These are phyloP conservation scores for Leishmania arabica DNA, from an alignment of 208 protist genomes.

Conservation along the genomic window DNA sequence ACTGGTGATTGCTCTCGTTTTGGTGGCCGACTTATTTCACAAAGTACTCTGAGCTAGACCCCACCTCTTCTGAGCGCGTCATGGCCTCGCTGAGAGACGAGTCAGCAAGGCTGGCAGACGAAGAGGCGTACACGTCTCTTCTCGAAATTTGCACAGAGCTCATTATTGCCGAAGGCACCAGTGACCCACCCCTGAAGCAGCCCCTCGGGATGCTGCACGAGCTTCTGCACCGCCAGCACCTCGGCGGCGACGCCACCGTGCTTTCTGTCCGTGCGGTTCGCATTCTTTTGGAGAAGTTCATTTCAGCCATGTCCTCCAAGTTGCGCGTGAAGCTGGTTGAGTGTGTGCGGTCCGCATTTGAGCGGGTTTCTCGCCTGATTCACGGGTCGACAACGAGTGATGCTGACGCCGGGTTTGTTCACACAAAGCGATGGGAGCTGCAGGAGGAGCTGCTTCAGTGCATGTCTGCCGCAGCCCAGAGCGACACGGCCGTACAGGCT, in stretches of 20 bases:
- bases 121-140: slow-evolving; percentile 29
- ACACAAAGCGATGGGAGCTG: slow-evolving; percentile 59
- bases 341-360: slow-evolving; percentile 17
- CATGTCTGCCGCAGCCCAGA: slow-evolving; percentile 48
- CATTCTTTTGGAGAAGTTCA: slow-evolving; percentile 76
- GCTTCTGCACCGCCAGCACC: slow-evolving; percentile 24
- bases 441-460: slow-evolving; percentile 82
- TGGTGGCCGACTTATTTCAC: not conserved
- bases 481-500: slow-evolving; percentile 17
- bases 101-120: slow-evolving; percentile 14
- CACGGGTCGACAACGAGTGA: not conserved
- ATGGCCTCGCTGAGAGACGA: slow-evolving; percentile 1
- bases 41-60: not conserved
- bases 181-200: slow-evolving; percentile 10
- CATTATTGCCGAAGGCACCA: slow-evolving; percentile 32
- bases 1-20: not conserved
- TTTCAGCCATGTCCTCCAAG: slow-evolving; percentile 11
- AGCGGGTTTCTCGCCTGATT: not conserved
- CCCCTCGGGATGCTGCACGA: slow-evolving; percentile 23
- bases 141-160: slow-evolving; percentile 39
- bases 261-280: slow-evolving; percentile 68
- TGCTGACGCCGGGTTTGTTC: slow-evolving; percentile 24
- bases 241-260: slow-evolving; percentile 70
- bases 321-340: slow-evolving; percentile 13
- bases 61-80: not conserved